These are phyloP conservation scores for Rhodotorula sp. DNA, from an alignment of 1,284 basidiomycete genomes.

Conservation along the genomic window DNA sequence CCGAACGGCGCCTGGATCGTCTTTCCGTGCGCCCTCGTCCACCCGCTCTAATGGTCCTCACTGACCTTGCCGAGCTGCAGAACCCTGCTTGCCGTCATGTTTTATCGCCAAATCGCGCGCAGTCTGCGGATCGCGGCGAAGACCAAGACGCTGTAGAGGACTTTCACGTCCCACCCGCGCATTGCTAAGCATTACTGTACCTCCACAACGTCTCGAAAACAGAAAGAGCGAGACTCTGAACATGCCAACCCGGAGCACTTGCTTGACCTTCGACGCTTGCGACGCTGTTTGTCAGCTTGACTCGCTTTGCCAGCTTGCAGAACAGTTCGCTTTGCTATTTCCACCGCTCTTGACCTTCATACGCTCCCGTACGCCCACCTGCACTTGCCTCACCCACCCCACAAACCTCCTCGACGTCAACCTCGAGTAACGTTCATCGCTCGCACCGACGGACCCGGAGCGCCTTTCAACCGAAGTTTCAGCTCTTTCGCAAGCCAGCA, in stretches of 20 bases:
- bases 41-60: too few species aligned
- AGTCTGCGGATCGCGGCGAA: constrained; percentile 25
- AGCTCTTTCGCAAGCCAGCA: not conserved
- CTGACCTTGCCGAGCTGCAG: constrained; percentile 1
- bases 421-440: too few species aligned
- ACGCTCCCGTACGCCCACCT: not conserved
- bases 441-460: not conserved
- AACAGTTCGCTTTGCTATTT: not conserved
- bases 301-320: not conserved
- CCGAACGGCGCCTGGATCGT: constrained; percentile 38
- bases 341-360: not conserved
- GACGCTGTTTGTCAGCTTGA: not conserved
- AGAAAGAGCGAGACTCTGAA: too few species aligned
- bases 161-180: too few species aligned
- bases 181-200: too few species aligned
- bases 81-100: constrained; percentile 18
- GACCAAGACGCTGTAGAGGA: constrained; percentile 20
- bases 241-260: too few species aligned
- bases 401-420: not conserved
- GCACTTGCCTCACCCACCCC: not conserved
- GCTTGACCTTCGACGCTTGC: not conserved
- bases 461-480: not conserved
- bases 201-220: too few species aligned
- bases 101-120: constrained; percentile 27
- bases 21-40: constrained; percentile 14